phyloP scores from a whole-genome alignment of 139 green algal species.

The Tetradesmus obliquus region DNA sequence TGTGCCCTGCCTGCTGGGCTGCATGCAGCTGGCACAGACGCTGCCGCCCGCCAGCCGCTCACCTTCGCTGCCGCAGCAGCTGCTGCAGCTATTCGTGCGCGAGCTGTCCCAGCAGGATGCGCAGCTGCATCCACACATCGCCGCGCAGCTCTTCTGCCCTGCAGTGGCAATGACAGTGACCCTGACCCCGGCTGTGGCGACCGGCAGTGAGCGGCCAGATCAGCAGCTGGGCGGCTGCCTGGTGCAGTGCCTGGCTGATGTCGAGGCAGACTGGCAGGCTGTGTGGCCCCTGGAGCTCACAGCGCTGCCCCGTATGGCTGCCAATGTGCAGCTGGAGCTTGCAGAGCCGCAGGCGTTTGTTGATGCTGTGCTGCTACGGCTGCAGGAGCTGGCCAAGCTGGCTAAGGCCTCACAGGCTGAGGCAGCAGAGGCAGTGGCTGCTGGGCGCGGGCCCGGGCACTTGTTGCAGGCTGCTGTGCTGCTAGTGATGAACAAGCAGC shows the following conservation, averaged over 20 bases:
- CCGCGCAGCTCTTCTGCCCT: neutral
- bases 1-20: neutral
- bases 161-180: neutral
- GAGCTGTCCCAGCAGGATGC: neutral
- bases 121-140: neutral
- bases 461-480: neutral
- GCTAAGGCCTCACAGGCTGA: neutral
- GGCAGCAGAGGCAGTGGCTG: neutral
- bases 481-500: conserved; percentile 17
- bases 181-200: neutral
- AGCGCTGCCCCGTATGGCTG: neutral
- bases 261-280: neutral
- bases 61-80: neutral
- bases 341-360: neutral
- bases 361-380: neutral
- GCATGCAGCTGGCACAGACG: neutral
- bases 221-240: conserved; percentile 7
- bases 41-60: neutral
- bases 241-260: neutral
- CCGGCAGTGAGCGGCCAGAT: neutral
- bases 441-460: conserved; percentile 7
- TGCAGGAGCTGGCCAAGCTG: neutral
- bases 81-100: neutral
- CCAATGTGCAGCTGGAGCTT: neutral
- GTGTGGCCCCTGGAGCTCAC: neutral